A percentile compares a stretch with the other conserved stretches of the same genome.
Evolutionary conservation across 202 grass and related monocot genomes (phyloP).

Genomic region (Zoysia matrella): DNA sequence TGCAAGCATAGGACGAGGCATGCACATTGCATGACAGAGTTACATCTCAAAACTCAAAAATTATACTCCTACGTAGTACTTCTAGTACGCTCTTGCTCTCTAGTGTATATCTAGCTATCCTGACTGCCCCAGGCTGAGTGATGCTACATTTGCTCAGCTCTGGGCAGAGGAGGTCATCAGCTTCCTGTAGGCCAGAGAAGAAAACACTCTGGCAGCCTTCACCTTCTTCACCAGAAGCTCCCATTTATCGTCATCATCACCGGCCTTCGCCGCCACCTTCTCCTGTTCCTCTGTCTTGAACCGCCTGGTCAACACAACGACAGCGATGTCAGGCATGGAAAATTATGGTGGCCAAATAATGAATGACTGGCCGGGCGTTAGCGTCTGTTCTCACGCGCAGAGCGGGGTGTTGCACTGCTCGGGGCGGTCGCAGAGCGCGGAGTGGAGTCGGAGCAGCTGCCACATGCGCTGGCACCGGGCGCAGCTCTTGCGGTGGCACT

Average conservation of each 20-base stretch:
- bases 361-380: fast-evolving
- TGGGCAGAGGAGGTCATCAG: conserved; percentile 12
- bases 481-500: no score
- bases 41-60: conserved; percentile 15
- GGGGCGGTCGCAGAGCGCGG: conserved; percentile 56
- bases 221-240: conserved; percentile 86
- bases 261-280: neutral
- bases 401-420: conserved; percentile 71
- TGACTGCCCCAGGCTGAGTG: conserved; percentile 6
- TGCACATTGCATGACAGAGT: conserved; percentile 21
- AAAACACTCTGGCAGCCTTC: conserved; percentile 63
- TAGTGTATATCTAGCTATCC: conserved; percentile 10
- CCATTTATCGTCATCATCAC: conserved; percentile 59
- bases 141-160: conserved; percentile 28
- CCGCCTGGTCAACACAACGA: conserved; percentile 44
- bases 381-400: conserved; percentile 57
- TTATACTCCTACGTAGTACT: neutral
- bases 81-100: neutral
- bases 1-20: neutral
- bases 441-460: no score
- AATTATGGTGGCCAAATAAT: neutral
- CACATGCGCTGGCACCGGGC: no score
- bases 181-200: conserved; percentile 62
- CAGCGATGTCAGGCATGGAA: neutral
- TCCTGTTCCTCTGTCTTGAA: conserved; percentile 60